Base-by-base conservation (phyloP, 2,329 filamentous ascomycete genomes). In the Alternaria incomplexa region DNA sequence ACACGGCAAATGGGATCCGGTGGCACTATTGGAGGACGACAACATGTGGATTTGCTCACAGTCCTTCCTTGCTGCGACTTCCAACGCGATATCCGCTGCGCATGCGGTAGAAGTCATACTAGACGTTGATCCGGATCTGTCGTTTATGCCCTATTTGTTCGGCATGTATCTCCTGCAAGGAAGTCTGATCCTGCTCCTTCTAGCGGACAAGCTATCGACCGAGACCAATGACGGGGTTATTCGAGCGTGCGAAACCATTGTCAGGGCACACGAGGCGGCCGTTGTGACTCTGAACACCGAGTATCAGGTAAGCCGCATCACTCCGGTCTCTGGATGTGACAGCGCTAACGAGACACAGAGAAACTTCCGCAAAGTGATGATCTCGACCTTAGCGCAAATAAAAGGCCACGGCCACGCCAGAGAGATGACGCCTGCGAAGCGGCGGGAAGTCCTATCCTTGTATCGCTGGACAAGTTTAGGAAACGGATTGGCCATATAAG, bases 91-190 rank as follows among this genome's bases (percentile, higher is more conserved):
- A 13, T 91, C 91, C 17, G 93, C 93, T 1, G 93, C 94, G 6
- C 92, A 96, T 81, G 93, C 94, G 8, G 92, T 96, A 63, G 89
- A 88, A 69, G 90, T 92, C 67, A 96, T 97, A 56, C 87, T 97
- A 48, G 93, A 97, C 73, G 92, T 92, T 74, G 94, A 97, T 74
- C 93, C 94, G 0, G 93, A 95, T 64, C 85, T 97, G 44, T 94
- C 94, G 76, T 96, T 96, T 79, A 97, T 97, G 93, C 93, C 94
- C 4, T 97, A 96, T 83, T 95, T 97, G 82, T 97, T 97, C 71
- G 94, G 93, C 64, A 95, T 97, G 74, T 97, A 97, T 78, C 85
- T 97, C 5, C 83, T 97, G 15, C 94, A 97, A 76, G 93, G 93
- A 13, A 96, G 93, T 40, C 95, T 97, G 79, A 83, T 97, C 55